Evolutionary conservation across 192 early-diverging fungal genomes (phyloP).

Genomic region (Coemansia sp.): DNA sequence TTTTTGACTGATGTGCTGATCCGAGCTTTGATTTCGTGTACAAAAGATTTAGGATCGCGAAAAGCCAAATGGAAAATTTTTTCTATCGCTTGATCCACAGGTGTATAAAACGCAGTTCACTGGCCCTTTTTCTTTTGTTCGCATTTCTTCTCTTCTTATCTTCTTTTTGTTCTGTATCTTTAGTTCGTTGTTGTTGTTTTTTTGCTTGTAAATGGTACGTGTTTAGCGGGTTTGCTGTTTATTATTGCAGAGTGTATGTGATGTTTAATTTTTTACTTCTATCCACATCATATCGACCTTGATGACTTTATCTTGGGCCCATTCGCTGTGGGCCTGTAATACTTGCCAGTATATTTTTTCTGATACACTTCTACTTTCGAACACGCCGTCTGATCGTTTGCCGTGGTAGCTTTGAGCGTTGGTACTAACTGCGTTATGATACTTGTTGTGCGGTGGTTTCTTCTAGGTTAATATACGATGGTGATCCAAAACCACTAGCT

Average conservation of each 20-base stretch:
- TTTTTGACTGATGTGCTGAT: not conserved
- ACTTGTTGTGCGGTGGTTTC: not conserved
- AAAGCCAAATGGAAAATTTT: not conserved
- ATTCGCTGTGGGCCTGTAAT: constrained; percentile 52
- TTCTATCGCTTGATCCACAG: not conserved
- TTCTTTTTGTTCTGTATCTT: not conserved
- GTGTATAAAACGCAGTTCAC: not conserved
- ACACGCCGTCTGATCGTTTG: not conserved
- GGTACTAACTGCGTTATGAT: not conserved
- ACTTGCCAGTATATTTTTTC: constrained; percentile 51
- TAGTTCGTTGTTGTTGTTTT: not conserved
- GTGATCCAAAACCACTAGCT: not conserved
- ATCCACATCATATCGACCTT: constrained; percentile 50
- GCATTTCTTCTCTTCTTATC: constrained; percentile 8
- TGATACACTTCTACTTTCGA: constrained; percentile 3
- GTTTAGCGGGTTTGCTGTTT: not conserved
- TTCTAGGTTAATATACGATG: not conserved
- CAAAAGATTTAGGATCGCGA: not conserved
- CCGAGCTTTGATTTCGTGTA: not conserved
- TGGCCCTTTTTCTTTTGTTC: not conserved
- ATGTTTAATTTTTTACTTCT: constrained; percentile 39
- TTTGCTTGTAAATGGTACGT: not conserved
- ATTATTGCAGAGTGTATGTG: constrained; percentile 21
- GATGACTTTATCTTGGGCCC: constrained; percentile 42
- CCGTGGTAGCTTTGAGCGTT: not conserved